These are phyloP conservation scores for Candida morakotiae DNA, from an alignment of 805 yeast species.

Conservation along the genomic window DNA sequence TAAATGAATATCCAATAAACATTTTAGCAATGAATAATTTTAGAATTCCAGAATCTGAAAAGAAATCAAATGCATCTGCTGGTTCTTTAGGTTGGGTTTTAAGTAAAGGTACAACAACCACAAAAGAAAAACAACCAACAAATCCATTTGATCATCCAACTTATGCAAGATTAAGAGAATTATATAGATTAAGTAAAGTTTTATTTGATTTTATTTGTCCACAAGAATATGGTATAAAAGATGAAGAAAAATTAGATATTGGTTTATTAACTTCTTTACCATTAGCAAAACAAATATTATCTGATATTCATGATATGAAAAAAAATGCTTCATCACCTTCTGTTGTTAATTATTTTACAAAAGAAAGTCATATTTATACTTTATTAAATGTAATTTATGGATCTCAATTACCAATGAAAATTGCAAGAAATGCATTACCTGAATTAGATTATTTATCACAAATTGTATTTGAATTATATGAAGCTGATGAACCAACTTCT, in stretches of 20 bases:
- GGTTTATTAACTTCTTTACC: constrained; percentile 94
- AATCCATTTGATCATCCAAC: constrained; percentile 72
- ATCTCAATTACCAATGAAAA: constrained; percentile 90
- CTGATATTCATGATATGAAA: constrained; percentile 77
- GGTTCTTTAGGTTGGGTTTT: constrained; percentile 73
- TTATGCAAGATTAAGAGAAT: constrained; percentile 77
- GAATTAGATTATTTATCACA: constrained; percentile 95
- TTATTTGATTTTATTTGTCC: constrained; percentile 97
- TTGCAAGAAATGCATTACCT: constrained; percentile 92
- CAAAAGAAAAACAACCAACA: constrained; percentile 14
- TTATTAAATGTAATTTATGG: constrained; percentile 86
- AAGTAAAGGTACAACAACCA: constrained; percentile 14
- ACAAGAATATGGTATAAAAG: constrained; percentile 96
- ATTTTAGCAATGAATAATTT: constrained; percentile 73
- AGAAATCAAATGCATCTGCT: constrained; percentile 36
- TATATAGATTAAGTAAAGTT: constrained; percentile 86
- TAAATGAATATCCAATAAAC: constrained; percentile 70
- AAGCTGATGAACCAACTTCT: constrained; percentile 58
- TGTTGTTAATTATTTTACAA: constrained; percentile 86
- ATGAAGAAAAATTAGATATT: constrained; percentile 91
- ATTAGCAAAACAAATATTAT: constrained; percentile 78
- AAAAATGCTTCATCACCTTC: constrained; percentile 66
- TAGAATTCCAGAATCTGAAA: constrained; percentile 47
- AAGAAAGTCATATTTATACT: constrained; percentile 95
- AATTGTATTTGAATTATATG: constrained; percentile 89